A percentile compares a stretch with the other conserved stretches of the same genome.
phyloP scores from a whole-genome alignment of 129 eudicot species.

The Flaveria linearis region DNA sequence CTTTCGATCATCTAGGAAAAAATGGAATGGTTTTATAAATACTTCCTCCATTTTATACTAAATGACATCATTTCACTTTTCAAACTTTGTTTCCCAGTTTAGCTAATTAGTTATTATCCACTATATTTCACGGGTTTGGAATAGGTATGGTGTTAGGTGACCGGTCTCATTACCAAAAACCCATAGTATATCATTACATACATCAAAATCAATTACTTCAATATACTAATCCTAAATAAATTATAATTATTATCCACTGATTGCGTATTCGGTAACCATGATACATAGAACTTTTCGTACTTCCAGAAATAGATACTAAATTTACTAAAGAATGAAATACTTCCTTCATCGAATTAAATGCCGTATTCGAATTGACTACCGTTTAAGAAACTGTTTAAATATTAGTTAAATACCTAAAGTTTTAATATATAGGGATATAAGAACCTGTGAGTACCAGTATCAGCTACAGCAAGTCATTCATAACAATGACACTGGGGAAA shows the following conservation, averaged over 20 bases:
- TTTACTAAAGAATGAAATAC: too few species aligned
- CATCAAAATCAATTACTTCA: not conserved
- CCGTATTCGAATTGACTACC: too few species aligned
- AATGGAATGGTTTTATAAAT: not conserved
- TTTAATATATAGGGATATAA: not conserved
- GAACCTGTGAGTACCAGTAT: not conserved
- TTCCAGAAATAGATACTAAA: too few species aligned
- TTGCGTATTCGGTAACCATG: too few species aligned
- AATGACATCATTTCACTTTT: not conserved
- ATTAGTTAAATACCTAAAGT: not conserved
- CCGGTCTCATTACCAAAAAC: not conserved
- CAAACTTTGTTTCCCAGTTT: not conserved
- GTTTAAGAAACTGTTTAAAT: not conserved
- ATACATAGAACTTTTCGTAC: too few species aligned
- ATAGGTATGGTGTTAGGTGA: too few species aligned
- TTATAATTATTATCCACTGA: too few species aligned
- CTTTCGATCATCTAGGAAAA: constrained; percentile 17
- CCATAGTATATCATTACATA: not conserved
- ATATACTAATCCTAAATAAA: not conserved
- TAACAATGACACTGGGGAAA: not conserved
- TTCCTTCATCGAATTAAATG: too few species aligned
- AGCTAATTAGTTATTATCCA: not conserved
- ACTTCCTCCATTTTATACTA: not conserved
- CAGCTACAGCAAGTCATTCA: not conserved
- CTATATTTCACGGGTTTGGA: too few species aligned